phyloP scores from a whole-genome alignment of 176 grass and related monocot genomes.

The Leersia perrieri region DNA sequence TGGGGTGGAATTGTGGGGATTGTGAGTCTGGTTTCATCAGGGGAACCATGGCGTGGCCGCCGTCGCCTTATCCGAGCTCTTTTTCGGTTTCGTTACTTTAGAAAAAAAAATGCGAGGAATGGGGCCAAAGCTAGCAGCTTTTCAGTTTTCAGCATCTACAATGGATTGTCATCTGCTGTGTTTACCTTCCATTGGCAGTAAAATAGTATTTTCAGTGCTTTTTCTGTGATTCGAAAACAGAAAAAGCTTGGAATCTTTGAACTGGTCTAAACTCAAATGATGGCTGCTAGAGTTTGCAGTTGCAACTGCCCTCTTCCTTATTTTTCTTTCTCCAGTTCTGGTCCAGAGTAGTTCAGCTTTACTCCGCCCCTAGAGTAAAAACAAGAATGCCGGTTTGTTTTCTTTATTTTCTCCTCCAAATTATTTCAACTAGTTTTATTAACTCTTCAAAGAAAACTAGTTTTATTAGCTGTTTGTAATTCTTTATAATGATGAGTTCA shows the following conservation, averaged over 20 bases:
- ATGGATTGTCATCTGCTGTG: conserved; percentile 37
- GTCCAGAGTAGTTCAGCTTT: conserved; percentile 2
- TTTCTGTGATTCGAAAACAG: conserved; percentile 44
- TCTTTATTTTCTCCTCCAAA: conserved; percentile 20
- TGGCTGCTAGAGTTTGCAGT: conserved; percentile 54
- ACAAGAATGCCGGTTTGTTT: conserved; percentile 16
- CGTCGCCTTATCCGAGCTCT: conserved; percentile 33
- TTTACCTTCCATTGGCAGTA: conserved; percentile 17
- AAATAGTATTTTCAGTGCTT: conserved; percentile 27
- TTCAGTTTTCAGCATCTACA: conserved; percentile 34
- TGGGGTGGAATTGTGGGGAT: conserved; percentile 32
- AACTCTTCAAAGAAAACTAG: not conserved
- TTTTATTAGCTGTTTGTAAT: not conserved
- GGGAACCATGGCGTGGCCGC: conserved; percentile 20
- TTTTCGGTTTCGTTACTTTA: conserved; percentile 23
- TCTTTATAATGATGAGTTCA: conserved; percentile 11
- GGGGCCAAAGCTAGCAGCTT: conserved; percentile 43
- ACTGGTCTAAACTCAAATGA: conserved; percentile 61
- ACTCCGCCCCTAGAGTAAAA: not conserved
- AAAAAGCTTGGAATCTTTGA: conserved; percentile 61
- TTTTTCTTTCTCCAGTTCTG: conserved; percentile 24
- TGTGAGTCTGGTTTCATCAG: conserved; percentile 10
- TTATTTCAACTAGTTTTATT: not conserved
- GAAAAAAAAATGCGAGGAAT: conserved; percentile 22
- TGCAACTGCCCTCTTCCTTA: conserved; percentile 36